Evolutionary conservation across 352 stramenopile species (phyloP).

Genomic region (Labyrinthula sp.): DNA sequence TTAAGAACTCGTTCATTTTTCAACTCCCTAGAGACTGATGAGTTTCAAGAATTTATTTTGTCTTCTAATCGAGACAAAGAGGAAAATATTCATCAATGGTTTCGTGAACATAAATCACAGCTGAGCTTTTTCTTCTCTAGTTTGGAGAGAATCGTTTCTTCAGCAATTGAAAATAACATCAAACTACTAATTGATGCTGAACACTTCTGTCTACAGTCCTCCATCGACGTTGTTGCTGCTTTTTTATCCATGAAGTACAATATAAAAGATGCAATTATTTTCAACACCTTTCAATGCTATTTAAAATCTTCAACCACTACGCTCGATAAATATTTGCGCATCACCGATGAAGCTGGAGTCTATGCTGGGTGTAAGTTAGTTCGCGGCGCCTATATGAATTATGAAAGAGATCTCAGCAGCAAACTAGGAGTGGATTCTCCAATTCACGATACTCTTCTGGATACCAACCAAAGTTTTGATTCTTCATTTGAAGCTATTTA

Average conservation of each 20-base stretch:
- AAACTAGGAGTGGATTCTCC: conserved; percentile 55
- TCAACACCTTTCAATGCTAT: conserved; percentile 97
- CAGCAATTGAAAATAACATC: conserved; percentile 38
- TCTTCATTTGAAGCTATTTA: conserved; percentile 48
- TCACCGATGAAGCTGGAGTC: conserved; percentile 64
- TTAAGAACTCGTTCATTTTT: too few species aligned
- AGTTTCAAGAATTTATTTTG: conserved; percentile 6
- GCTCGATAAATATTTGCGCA: conserved; percentile 68
- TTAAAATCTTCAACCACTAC: conserved; percentile 67
- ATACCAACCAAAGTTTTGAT: conserved; percentile 81
- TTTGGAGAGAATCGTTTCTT: conserved; percentile 8
- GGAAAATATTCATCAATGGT: background rate
- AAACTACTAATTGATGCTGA: conserved; percentile 93
- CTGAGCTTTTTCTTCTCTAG: background rate
- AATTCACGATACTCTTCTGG: conserved; percentile 71
- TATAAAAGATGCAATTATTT: conserved; percentile 58
- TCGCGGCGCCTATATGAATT: conserved; percentile 89
- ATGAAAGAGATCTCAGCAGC: conserved; percentile 68
- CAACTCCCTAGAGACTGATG: conserved; percentile 17
- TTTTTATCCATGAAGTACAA: conserved; percentile 62
- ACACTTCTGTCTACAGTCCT: conserved; percentile 86
- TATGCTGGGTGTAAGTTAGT: conserved; percentile 89
- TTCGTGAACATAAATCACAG: background rate
- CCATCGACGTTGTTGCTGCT: conserved; percentile 74
- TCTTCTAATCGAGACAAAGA: background rate